Percentiles rank a stretch among this genome's conserved stretches.
phyloP scores from a whole-genome alignment of 306 rosid genomes.

The Cucumis melo region DNA sequence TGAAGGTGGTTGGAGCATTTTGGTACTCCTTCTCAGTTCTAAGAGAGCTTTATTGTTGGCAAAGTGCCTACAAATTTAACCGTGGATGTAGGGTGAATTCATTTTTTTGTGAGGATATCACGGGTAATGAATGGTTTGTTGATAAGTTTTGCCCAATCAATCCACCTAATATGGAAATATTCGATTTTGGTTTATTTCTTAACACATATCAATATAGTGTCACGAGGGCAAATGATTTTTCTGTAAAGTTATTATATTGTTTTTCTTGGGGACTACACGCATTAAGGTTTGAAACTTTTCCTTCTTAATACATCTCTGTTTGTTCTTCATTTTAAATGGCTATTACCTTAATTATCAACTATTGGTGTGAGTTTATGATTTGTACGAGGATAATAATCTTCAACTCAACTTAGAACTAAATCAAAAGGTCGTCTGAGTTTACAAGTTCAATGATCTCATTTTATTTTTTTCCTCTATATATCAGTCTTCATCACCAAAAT shows the following conservation, averaged over 20 bases:
- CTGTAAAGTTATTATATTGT: not conserved
- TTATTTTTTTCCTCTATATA: too few relatives aligned
- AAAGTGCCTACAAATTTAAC: not conserved
- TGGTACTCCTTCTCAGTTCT: conserved; percentile 1
- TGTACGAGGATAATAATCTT: too few relatives aligned
- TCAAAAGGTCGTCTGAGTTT: too few relatives aligned
- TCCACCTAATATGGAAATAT: not conserved
- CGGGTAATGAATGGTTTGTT: not conserved
- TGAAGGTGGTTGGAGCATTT: not conserved
- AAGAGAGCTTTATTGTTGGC: conserved; percentile 12
- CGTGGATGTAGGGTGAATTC: not conserved
- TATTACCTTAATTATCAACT: too few relatives aligned
- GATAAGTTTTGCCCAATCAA: not conserved
- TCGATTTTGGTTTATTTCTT: conserved; percentile 6
- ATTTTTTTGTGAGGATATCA: not conserved
- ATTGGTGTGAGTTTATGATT: too few relatives aligned
- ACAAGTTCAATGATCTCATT: too few relatives aligned
- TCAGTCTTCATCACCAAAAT: too few relatives aligned
- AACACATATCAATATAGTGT: not conserved
- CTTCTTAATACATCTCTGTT: too few relatives aligned
- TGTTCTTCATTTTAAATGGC: too few relatives aligned
- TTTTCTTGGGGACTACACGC: not conserved
- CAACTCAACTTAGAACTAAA: too few relatives aligned
- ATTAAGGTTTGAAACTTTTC: not conserved
- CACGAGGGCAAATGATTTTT: not conserved